Conservation (phyloP, 108 stramenopile genomes). For the Cyclotella atomus region DNA sequence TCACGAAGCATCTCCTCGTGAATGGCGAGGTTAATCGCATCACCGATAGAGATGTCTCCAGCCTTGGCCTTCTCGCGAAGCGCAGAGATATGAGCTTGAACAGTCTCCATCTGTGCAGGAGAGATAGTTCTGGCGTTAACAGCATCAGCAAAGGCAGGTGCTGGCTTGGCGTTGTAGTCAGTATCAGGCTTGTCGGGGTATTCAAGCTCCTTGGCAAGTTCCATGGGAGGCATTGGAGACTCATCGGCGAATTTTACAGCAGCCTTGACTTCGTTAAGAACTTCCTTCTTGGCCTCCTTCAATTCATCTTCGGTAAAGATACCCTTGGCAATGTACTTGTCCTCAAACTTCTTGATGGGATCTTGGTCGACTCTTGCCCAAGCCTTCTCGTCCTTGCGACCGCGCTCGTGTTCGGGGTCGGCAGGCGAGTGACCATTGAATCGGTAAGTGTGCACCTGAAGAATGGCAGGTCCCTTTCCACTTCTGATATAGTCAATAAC, state of each 20-base stretch:
- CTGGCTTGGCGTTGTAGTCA: slow-evolving; percentile 90
- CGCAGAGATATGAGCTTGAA: slow-evolving; percentile 75
- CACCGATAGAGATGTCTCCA: slow-evolving; percentile 96
- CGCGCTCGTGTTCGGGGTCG: slow-evolving; percentile 98
- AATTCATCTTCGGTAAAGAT: slow-evolving; percentile 91
- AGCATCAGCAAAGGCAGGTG: slow-evolving; percentile 84
- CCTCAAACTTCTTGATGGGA: slow-evolving; percentile 95
- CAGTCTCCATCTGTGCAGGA: slow-evolving; percentile 71
- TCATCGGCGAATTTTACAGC: slow-evolving; percentile 92
- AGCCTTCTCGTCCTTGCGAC: slow-evolving; percentile 98
- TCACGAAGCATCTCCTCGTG: slow-evolving; percentile 99
- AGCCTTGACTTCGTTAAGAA: slow-evolving; percentile 87
- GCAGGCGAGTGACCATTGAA: slow-evolving; percentile 99
- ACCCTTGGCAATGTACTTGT: slow-evolving; percentile 73
- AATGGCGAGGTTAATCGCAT: slow-evolving; percentile 98
- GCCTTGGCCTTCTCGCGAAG: slow-evolving; percentile 85
- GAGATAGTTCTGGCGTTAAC: slow-evolving; percentile 87
- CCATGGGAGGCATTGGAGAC: slow-evolving; percentile 91
- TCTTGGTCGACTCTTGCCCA: slow-evolving; percentile 96
- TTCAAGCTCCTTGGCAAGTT: slow-evolving; percentile 97
- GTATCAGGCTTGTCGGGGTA: slow-evolving; percentile 96
- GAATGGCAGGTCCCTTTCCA: slow-evolving; percentile 94
- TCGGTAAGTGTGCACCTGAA: slow-evolving; percentile 98
- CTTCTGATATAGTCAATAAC: slow-evolving; percentile 95
- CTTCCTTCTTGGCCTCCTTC: slow-evolving; percentile 80